Conservation (phyloP, 192 early-diverging fungal species). For the Entomortierella lignicola region DNA sequence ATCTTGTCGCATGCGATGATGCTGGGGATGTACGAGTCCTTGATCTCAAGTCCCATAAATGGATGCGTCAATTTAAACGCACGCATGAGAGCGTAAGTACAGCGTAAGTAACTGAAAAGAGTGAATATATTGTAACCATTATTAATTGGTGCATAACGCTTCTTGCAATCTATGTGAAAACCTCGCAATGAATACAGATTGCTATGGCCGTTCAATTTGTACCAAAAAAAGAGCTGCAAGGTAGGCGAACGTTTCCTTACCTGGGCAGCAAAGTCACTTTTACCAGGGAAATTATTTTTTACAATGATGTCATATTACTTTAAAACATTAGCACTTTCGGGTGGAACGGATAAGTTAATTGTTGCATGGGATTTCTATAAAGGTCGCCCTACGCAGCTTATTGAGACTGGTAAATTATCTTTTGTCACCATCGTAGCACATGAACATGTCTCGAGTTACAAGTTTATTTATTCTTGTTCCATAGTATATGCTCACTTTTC, state of each 20-base stretch:
- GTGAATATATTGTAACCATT: no score
- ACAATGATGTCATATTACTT: background rate
- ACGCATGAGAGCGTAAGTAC: slow-evolving; percentile 56
- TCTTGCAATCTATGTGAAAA: no score
- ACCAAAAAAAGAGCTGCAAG: slow-evolving; percentile 60
- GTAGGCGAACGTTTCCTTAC: slow-evolving; percentile 14
- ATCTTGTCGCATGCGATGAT: slow-evolving; percentile 61
- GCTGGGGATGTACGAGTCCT: slow-evolving; percentile 59
- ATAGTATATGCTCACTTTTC: no score
- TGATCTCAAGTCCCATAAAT: slow-evolving; percentile 58
- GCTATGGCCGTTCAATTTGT: slow-evolving; percentile 63
- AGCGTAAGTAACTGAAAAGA: no score
- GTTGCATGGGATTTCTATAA: slow-evolving; percentile 64
- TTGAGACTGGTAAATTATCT: slow-evolving; percentile 57
- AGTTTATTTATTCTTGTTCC: no score
- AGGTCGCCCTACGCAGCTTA: slow-evolving; percentile 40
- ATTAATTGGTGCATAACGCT: no score
- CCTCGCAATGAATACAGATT: slow-evolving; percentile 40
- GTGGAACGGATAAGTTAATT: slow-evolving; percentile 63
- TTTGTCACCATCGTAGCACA: no score
- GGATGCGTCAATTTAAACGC: slow-evolving; percentile 54
- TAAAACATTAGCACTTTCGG: slow-evolving; percentile 55
- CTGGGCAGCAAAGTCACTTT: no score
- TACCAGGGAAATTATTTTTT: no score
- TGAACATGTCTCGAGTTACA: no score